Evolutionary conservation across 352 stramenopile species (phyloP).

Genomic region (Pythium diclinum): DNA sequence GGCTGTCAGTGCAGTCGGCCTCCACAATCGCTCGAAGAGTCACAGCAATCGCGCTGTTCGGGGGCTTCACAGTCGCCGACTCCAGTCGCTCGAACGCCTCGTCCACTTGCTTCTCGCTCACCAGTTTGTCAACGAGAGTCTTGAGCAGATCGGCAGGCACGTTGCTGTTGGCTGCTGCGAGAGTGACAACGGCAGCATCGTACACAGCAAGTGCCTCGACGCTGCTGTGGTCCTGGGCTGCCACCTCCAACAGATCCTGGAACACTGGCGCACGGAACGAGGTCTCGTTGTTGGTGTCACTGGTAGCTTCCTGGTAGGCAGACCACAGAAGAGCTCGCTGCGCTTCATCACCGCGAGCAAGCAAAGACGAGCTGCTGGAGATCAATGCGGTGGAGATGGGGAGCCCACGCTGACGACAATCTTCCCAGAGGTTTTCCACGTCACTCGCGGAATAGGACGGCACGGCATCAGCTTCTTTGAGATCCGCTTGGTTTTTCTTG

Average conservation of each 20-base stretch:
- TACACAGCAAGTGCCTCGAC: not conserved
- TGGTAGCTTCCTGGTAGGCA: not conserved
- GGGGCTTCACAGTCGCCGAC: not conserved
- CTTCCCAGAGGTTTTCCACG: not conserved
- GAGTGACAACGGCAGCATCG: not conserved
- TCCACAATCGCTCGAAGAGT: not conserved
- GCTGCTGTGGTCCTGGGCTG: not conserved
- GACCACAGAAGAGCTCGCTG: not conserved
- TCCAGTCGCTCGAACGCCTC: not conserved
- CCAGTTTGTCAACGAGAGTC: not conserved
- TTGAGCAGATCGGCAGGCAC: not conserved
- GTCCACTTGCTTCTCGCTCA: not conserved
- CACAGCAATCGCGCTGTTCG: not conserved
- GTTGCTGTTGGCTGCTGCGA: not conserved
- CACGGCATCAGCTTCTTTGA: not conserved
- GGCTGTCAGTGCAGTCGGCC: not conserved
- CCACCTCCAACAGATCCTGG: not conserved
- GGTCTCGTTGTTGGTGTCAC: not conserved
- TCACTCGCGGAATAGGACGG: not conserved
- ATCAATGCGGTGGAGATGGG: not conserved
- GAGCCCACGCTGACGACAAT: not conserved
- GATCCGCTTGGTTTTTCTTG: not conserved
- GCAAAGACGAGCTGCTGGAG: not conserved
- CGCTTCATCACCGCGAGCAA: not conserved
- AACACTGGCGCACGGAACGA: not conserved